These are phyloP conservation scores for Leccinum griseonigrum DNA, from an alignment of 1,284 basidiomycete species.

Conservation along the genomic window DNA sequence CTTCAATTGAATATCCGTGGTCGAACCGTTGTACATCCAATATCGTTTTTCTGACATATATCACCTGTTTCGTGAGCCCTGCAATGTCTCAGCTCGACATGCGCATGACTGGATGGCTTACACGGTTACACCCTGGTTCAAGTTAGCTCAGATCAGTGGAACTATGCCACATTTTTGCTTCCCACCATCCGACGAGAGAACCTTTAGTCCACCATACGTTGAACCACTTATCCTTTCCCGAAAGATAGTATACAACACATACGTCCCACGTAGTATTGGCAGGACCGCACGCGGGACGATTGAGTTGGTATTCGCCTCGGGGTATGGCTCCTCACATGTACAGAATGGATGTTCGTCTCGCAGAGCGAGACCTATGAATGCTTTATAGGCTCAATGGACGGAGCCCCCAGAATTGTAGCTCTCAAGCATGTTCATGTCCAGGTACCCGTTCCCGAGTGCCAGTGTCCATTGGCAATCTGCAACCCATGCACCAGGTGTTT, in stretches of 20 bases:
- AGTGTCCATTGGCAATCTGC: background rate
- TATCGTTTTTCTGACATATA: no score
- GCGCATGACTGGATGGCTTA: no score
- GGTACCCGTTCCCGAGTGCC: background rate
- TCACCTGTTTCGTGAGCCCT: no score
- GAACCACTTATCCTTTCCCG: no score
- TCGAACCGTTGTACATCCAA: no score
- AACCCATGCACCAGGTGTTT: background rate
- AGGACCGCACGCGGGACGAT: background rate
- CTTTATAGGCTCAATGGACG: background rate
- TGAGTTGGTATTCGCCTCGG: background rate
- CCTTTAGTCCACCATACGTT: no score
- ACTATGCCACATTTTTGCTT: no score
- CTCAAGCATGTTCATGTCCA: background rate
- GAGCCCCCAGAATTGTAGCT: background rate
- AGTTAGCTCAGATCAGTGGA: no score
- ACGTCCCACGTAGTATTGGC: background rate
- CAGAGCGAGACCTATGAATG: background rate
- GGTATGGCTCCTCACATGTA: background rate
- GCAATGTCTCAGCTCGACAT: no score
- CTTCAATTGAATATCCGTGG: no score
- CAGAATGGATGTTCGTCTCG: background rate
- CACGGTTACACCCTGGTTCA: no score
- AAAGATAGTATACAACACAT: background rate
- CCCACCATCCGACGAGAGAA: no score